Percentiles rank a stretch among this genome's conserved stretches.
Conservation (phyloP, 495 filamentous ascomycete species). For the Neurospora sp. region DNA sequence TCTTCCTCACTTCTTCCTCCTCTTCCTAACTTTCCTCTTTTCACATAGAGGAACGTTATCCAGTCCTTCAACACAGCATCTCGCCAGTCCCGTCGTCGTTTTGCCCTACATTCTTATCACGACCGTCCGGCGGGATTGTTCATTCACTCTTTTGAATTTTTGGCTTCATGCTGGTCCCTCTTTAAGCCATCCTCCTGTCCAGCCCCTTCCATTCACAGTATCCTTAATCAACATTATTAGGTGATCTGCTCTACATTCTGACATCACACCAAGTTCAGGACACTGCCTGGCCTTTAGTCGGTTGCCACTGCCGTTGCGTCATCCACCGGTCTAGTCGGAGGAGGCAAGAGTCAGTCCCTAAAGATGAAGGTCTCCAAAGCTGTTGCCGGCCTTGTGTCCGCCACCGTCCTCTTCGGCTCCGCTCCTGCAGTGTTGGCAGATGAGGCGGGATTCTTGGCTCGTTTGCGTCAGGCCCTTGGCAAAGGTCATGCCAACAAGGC, state of each 20-base stretch:
- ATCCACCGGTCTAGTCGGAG: not conserved
- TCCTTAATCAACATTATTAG: not conserved
- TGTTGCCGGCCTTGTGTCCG: conserved; percentile 25
- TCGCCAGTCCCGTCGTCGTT: not conserved
- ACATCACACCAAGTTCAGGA: not conserved
- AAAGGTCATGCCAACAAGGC: conserved; percentile 5
- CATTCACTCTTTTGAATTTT: not conserved
- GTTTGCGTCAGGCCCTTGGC: conserved; percentile 15
- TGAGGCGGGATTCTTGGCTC: conserved; percentile 15
- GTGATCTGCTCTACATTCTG: not conserved
- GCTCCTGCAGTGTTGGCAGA: conserved; percentile 20
- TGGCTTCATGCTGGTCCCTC: not conserved
- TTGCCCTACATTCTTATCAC: not conserved
- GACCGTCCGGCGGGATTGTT: not conserved
- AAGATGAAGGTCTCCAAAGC: conserved; percentile 30
- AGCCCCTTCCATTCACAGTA: not conserved
- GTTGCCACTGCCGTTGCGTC: not conserved
- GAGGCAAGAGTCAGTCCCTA: not conserved
- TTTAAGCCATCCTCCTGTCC: not conserved
- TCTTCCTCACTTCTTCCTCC: conserved; percentile 3
- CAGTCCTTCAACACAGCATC: not conserved
- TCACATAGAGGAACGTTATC: not conserved
- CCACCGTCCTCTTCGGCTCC: conserved; percentile 21
- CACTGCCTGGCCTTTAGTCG: not conserved
- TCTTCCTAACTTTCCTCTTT: not conserved